Evolutionary conservation across 2,329 filamentous ascomycete species (phyloP), one percentile per base, ranked within the genome.

Genomic region (Colletotrichum falcatum): DNA sequence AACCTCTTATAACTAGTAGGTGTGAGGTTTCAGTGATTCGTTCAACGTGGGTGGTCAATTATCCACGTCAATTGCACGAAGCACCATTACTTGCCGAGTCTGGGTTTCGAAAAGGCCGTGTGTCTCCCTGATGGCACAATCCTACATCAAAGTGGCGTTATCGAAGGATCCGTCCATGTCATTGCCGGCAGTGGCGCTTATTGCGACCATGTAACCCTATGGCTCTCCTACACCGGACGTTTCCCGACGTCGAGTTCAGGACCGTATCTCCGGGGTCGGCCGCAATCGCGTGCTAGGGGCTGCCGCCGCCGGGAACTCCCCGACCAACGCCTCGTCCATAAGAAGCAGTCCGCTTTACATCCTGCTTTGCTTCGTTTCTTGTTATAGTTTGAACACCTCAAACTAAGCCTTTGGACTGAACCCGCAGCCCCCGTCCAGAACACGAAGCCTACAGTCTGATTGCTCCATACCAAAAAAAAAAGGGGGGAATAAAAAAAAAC

Each of bases 21-120:
- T n/a, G n/a, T 2, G 1, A 33, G 9, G 6, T 3, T 2, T 53
- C 2, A 30, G 28, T 0, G 23, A 16, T 30, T 20, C 2, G 1
- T 20, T 20, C 16, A 20, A 20, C 33, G 49, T 18, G 28, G 4
- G n/a, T 20, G 16, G 7, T 2, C 16, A 20, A 20, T 4, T 48
- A 11, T 48, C 14, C 2, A 20, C 20, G 16, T n/a, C 2, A 33
- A 33, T n/a, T 33, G 7, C 8, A 5, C 18, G 18, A 33, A 53
- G n/a, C 49, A 30, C 6, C 37, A 16, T 39, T 30, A 2, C 20
- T 51, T 30, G 2, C 26, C 11, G 26, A 30, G 6, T 30, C 7
- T 16, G 48, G 8, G 11, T 30, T 30, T 2, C 8, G 3, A 9
- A 4, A n/a, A n/a, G 26, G 3, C 9, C 30, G 26, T 9, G 9